Evolutionary conservation across 176 grass and related monocot species (phyloP), one percentile per base, ranked within the genome.

Genomic region (Juncus inflexus): DNA sequence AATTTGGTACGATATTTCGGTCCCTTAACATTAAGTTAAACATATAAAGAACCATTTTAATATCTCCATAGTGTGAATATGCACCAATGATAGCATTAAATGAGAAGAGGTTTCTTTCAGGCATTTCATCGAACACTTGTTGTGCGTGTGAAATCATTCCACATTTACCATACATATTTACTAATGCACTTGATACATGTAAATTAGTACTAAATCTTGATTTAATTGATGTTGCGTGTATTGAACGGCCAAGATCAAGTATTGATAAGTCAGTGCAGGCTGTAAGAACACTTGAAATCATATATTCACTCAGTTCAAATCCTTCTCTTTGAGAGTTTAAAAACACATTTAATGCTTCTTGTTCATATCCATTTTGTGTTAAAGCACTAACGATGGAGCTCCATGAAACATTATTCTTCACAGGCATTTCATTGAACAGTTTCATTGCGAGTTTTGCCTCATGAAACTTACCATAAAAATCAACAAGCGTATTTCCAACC

Each of bases 81-180:
- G 86, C 86, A 69, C 83, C 80, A 16, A 90, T 84, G 74, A 95
- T 86, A 3, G 80, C 67, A 37, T 90, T 90, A 86, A 83, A 95
- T 6, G 83, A 83, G 63, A 84, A 76, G 41, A 90, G 77, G 58
- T 95, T 95, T 50, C 61, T 40, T 5, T 77, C 66, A 19, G 77
- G 78, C 80, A 86, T 90, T 61, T 82, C 72, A 3, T 45, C 52
- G 55, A 90, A 95, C 28, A 75, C 64, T 5, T 68, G 65, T 16
- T 79, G 74, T 8, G 90, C 86, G 9, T 95, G 86, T 42, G 37
- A 12, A 11, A 90, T 65, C 47, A 65, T 75, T 5, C 90, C 86
- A 4, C 90, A 95, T 64, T 90, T 95, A 14, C 86, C 86, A 9
- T 90, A 90, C 90, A 90, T 86, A 70, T 95, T 80, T 47, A 95